Evolutionary conservation across 345 rosid species (phyloP), one percentile per base, ranked within the genome.

Genomic region (Brassica napus): DNA sequence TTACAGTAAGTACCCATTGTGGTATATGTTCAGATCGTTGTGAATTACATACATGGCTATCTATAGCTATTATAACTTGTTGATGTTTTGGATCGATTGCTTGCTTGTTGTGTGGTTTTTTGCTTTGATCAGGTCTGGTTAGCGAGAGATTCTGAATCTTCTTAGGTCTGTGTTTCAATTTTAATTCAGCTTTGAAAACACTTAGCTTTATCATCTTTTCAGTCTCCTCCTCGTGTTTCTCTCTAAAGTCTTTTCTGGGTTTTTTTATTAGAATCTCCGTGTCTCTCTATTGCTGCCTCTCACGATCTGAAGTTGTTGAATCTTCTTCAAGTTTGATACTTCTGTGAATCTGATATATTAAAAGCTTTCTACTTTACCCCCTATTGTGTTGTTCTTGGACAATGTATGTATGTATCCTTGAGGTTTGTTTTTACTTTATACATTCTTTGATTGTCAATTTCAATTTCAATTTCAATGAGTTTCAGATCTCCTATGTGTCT

Each of bases 401-500:
- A 52, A 52, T 52, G 57, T 47, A 47, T 52, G 8, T 52, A n/a
- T 52, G 21, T 52, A 52, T 52, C 57, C 57, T 52, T 52, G 57
- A 52, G 57, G 57, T 52, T 49, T 49, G 55, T 49, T 49, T 47
- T 49, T 49, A 49, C 7, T 14, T 49, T 52, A 3, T 18, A 52
- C 57, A 52, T 52, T 47, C 57, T 52, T 52, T n/a, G 57, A 52
- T 5, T 14, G 57, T 52, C 57, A n/a, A 52, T 47, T 52, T 52
- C 21, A 18, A 18, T 18, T 18, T 18, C 21, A 18, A 18, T 18
- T 18, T 18, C 34, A 58, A 71, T 59, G 54, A 70, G 54, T 77
- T 68, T 70, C 71, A 70, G 75, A 59, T 72, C 72, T 72, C 32
- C 31, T 73, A 59, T 68, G 73, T 67, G 26, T 59, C 73, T 71